Percentiles rank a stretch among this genome's conserved stretches.
Evolutionary conservation across 768 basidiomycete genomes (phyloP).

Genomic region (Tricholomella constricta): DNA sequence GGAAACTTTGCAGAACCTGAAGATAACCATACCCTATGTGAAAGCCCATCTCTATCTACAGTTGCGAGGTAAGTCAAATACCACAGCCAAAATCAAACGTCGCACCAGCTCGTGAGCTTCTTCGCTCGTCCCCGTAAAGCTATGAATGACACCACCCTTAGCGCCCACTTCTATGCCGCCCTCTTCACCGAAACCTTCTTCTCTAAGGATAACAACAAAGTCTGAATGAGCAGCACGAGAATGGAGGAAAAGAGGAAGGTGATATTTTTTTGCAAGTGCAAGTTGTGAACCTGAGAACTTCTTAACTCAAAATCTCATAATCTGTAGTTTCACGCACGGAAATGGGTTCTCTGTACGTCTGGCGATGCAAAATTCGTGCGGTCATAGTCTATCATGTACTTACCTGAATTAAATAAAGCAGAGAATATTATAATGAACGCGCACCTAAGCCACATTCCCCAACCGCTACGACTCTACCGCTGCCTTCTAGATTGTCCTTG

Average conservation of each 20-base stretch:
- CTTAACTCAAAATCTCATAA: neutral
- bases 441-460: constrained; percentile 82
- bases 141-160: constrained; percentile 79
- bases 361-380: constrained; percentile 63
- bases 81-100: neutral
- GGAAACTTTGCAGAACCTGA: neutral
- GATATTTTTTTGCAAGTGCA: constrained; percentile 64
- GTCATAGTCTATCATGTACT: constrained; percentile 63
- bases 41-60: constrained; percentile 74
- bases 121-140: constrained; percentile 68
- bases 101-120: constrained; percentile 70
- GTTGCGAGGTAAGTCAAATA: neutral
- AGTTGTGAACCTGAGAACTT: constrained; percentile 52
- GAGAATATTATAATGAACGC: constrained; percentile 4
- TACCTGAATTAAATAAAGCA: neutral
- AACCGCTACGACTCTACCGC: constrained; percentile 65
- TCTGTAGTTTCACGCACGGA: constrained; percentile 46
- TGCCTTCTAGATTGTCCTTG: constrained; percentile 45
- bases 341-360: constrained; percentile 62
- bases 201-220: constrained; percentile 62
- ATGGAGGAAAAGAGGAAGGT: constrained; percentile 80
- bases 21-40: constrained; percentile 49
- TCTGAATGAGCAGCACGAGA: constrained; percentile 77
- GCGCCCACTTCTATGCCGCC: constrained; percentile 58
- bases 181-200: constrained; percentile 62